Evolutionary conservation across 1,139 yeast genomes (phyloP).

Genomic region (Scheffersomyces quercinus): DNA sequence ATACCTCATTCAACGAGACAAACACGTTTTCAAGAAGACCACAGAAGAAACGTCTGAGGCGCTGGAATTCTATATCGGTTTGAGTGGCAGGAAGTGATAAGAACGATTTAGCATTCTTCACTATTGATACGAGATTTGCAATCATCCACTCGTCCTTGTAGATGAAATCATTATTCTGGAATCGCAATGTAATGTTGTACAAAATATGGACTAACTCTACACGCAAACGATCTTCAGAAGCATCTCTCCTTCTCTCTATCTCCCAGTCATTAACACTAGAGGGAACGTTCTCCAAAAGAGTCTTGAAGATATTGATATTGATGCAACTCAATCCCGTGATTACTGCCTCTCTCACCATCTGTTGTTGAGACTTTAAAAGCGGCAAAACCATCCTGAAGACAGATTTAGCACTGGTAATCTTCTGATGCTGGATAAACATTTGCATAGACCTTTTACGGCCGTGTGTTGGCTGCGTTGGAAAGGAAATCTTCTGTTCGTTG

Average conservation of each 20-base stretch:
- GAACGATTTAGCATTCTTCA: conserved; percentile 66
- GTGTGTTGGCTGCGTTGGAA: conserved; percentile 61
- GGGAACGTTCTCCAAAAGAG: conserved; percentile 78
- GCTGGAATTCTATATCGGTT: conserved; percentile 69
- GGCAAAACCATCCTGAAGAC: conserved; percentile 89
- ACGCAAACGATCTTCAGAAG: conserved; percentile 53
- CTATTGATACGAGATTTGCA: conserved; percentile 59
- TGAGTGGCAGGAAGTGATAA: conserved; percentile 63
- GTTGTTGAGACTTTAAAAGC: conserved; percentile 68
- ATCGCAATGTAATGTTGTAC: conserved; percentile 67
- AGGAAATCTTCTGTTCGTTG: conserved; percentile 72
- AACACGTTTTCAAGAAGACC: conserved; percentile 73
- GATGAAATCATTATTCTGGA: conserved; percentile 51
- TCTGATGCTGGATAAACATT: conserved; percentile 82
- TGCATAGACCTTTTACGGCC: conserved; percentile 74
- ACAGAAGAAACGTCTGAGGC: conserved; percentile 77
- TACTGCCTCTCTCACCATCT: conserved; percentile 78
- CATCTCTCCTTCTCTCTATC: conserved; percentile 34
- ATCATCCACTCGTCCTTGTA: conserved; percentile 72
- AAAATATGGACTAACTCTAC: conserved; percentile 80
- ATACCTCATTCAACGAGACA: conserved; percentile 43
- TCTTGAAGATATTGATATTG: conserved; percentile 83
- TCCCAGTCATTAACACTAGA: conserved; percentile 64
- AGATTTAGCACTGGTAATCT: conserved; percentile 89
- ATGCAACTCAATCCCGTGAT: conserved; percentile 85